These are phyloP conservation scores for Pterocarpus santalinus DNA, from an alignment of 306 rosid species.

Conservation along the genomic window DNA sequence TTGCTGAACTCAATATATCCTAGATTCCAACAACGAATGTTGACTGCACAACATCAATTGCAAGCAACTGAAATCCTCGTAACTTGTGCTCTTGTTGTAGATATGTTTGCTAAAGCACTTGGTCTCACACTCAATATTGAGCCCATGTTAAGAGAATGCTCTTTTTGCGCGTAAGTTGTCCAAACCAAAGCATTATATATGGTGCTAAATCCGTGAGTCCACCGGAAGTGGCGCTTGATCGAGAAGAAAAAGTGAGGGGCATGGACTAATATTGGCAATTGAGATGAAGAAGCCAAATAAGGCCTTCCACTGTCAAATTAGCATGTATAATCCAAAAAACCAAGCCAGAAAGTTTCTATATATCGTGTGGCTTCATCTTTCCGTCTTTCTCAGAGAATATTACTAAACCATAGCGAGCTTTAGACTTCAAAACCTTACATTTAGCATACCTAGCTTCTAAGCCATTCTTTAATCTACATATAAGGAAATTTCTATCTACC, in stretches of 20 bases:
- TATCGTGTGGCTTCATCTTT: conserved; percentile 28
- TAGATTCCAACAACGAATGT: no score
- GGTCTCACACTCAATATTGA: no score
- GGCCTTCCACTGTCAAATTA: conserved; percentile 4
- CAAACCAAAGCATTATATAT: not conserved
- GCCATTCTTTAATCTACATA: conserved; percentile 4
- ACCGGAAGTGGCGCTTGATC: not conserved
- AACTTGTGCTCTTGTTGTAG: no score
- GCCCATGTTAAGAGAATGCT: no score
- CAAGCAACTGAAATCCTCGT: no score
- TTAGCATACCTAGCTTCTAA: conserved; percentile 28
- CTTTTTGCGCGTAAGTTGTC: no score
- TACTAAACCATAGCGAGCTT: conserved; percentile 13
- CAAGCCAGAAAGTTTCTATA: conserved; percentile 8
- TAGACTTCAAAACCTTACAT: conserved; percentile 52
- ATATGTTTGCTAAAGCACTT: no score
- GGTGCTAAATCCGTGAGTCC: not conserved
- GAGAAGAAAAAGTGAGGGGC: not conserved
- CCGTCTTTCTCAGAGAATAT: conserved; percentile 24
- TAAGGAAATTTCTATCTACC: not conserved
- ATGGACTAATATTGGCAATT: not conserved
- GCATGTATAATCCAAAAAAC: conserved; percentile 16
- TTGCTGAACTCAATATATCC: no score
- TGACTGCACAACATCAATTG: no score
- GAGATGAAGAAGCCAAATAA: not conserved